A percentile compares a stretch with the other conserved stretches of the same genome.
These are phyloP conservation scores for Veloboletus limbatus DNA, from an alignment of 1,284 basidiomycete species.

Conservation along the genomic window DNA sequence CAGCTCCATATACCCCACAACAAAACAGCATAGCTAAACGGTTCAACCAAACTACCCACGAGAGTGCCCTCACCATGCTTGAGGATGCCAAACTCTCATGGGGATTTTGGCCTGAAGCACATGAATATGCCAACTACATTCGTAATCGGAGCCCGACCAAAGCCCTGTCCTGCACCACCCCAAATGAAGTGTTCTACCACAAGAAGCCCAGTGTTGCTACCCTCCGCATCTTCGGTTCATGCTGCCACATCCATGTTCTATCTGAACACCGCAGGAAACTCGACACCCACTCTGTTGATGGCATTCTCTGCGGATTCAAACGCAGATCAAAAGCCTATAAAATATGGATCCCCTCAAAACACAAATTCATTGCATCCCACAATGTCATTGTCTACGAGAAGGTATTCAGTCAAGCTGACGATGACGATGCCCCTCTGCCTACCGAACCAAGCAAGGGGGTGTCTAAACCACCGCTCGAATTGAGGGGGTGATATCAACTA, in stretches of 20 bases:
- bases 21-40: conserved; percentile 1
- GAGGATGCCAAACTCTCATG: too few relatives aligned
- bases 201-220: neutral
- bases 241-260: neutral
- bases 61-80: too few relatives aligned
- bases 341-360: neutral
- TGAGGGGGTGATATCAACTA: too few relatives aligned
- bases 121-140: conserved; percentile 1
- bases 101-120: too few relatives aligned
- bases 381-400: conserved; percentile 2
- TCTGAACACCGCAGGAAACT: neutral
- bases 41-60: conserved; percentile 3
- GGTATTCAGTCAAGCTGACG: too few relatives aligned
- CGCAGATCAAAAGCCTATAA: neutral
- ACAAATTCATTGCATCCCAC: neutral
- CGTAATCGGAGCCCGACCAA: neutral
- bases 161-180: neutral
- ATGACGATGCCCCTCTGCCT: too few relatives aligned
- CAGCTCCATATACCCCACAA: conserved; percentile 1
- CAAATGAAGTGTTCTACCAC: neutral
- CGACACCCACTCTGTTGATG: conserved; percentile 1
- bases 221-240: neutral
- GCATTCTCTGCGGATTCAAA: neutral
- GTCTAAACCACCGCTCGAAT: too few relatives aligned
- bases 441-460: too few relatives aligned